Evolutionary conservation across 345 rosid species (phyloP).

Genomic region (Raphanus raphanistrum): DNA sequence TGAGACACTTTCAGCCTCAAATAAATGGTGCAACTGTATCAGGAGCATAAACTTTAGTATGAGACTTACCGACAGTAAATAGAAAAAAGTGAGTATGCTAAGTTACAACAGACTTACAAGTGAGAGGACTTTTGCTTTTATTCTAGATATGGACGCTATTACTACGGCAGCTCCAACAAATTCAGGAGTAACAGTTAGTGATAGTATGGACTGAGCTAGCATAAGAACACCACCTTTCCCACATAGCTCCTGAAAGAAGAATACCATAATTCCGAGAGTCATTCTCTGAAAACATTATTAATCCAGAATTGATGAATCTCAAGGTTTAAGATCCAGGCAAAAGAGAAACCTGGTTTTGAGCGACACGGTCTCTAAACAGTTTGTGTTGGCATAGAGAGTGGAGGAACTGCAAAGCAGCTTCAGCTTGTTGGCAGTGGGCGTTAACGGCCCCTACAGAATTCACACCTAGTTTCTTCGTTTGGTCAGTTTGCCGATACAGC

Average conservation of each 20-base stretch:
- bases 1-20: conserved; percentile 91
- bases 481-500: conserved; percentile 45
- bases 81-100: not conserved
- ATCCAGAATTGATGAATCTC: conserved; percentile 3
- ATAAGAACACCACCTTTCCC: conserved; percentile 81
- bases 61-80: conserved; percentile 9
- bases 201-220: conserved; percentile 68
- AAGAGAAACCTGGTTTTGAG: conserved; percentile 72
- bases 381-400: conserved; percentile 89
- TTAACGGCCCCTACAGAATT: conserved; percentile 48
- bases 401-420: conserved; percentile 91
- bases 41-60: conserved; percentile 28
- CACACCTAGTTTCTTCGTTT: conserved; percentile 27
- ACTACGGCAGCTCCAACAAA: conserved; percentile 45
- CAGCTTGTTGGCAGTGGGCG: conserved; percentile 85
- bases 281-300: not conserved
- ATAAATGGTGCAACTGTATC: conserved; percentile 85
- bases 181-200: conserved; percentile 49
- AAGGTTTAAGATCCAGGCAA: conserved; percentile 15
- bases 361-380: conserved; percentile 70
- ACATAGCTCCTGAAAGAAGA: conserved; percentile 71
- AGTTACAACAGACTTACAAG: conserved; percentile 59
- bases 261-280: conserved; percentile 7
- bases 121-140: conserved; percentile 86
- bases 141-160: conserved; percentile 71